phyloP scores from a whole-genome alignment of 2,329 filamentous ascomycete species.

The Apiospora sp. region DNA sequence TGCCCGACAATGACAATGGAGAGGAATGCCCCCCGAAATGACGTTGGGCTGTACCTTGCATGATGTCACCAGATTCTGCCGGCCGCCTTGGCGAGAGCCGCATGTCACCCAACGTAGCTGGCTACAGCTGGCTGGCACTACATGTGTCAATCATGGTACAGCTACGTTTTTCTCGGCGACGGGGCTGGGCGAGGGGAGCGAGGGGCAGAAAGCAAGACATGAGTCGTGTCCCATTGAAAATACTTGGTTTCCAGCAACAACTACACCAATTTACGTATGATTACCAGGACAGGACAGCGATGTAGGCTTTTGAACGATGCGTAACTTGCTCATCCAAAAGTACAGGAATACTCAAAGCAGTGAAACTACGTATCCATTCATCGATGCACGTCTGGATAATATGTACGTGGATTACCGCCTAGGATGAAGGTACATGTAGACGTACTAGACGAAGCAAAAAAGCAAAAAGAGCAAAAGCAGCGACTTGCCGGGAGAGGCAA shows the following conservation, averaged over 20 bases:
- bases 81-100: conserved; percentile 17
- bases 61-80: conserved; percentile 13
- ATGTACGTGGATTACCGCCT: background rate
- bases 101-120: background rate
- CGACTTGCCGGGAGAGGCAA: conserved; percentile 9
- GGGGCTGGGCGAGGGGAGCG: background rate
- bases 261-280: background rate
- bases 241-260: background rate
- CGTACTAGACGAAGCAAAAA: background rate
- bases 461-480: background rate
- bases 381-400: background rate
- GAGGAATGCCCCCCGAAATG: background rate
- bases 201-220: background rate
- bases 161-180: background rate
- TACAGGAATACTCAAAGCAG: background rate
- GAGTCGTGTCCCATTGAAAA: background rate
- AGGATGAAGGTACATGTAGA: background rate
- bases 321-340: background rate
- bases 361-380: background rate
- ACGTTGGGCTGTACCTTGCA: conserved; percentile 18
- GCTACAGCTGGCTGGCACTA: no score
- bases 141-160: background rate
- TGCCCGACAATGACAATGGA: background rate
- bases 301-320: background rate
- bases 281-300: background rate